phyloP scores from a whole-genome alignment of 768 basidiomycete species.

The Xerocomus spinulosus region DNA sequence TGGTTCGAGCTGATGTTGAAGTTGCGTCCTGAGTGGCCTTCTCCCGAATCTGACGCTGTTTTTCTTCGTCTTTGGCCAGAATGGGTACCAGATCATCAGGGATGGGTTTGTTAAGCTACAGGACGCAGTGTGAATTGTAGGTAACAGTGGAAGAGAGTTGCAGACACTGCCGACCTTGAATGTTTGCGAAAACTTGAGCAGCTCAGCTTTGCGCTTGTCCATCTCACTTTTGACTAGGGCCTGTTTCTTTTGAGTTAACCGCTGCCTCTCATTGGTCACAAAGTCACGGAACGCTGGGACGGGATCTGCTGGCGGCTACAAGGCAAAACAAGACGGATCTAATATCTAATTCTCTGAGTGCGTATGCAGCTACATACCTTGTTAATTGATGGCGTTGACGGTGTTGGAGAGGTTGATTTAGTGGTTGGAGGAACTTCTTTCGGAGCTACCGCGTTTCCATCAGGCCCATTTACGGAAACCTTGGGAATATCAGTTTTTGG shows the following conservation, averaged over 20 bases:
- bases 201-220: slow-evolving; percentile 90
- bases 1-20: slow-evolving; percentile 63
- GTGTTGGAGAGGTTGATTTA: slow-evolving; percentile 63
- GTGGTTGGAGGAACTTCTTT: slow-evolving; percentile 45
- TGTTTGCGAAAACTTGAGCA: slow-evolving; percentile 86
- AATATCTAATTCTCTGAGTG: background rate
- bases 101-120: slow-evolving; percentile 87
- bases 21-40: slow-evolving; percentile 67
- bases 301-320: slow-evolving; percentile 66
- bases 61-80: slow-evolving; percentile 89
- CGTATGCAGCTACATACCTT: slow-evolving; percentile 42
- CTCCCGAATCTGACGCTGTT: slow-evolving; percentile 77
- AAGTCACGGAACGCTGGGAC: slow-evolving; percentile 88
- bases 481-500: slow-evolving; percentile 56
- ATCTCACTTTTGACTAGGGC: slow-evolving; percentile 87
- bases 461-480: slow-evolving; percentile 74
- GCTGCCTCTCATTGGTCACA: slow-evolving; percentile 86
- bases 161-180: slow-evolving; percentile 73
- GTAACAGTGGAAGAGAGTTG: background rate
- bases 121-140: background rate
- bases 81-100: slow-evolving; percentile 92
- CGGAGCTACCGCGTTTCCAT: slow-evolving; percentile 48
- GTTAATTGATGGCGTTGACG: slow-evolving; percentile 39
- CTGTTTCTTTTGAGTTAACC: slow-evolving; percentile 86
- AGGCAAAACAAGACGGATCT: slow-evolving; percentile 6